phyloP scores from a whole-genome alignment of 208 protist species.

The Lotmaria passim region DNA sequence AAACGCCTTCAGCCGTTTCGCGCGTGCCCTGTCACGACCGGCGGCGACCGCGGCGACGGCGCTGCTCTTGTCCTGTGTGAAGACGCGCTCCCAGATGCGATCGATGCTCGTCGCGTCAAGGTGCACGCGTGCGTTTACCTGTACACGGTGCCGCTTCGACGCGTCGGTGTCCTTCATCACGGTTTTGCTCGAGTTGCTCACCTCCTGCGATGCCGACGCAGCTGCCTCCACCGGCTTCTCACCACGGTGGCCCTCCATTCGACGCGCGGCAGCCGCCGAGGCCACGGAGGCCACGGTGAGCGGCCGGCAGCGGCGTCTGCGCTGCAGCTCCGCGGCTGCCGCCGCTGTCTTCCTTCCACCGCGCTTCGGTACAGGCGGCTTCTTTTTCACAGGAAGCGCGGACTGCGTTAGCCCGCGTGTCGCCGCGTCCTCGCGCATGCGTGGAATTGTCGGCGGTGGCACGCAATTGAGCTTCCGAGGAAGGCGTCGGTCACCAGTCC shows the following conservation, averaged over 20 bases:
- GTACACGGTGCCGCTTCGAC: slow-evolving; percentile 30
- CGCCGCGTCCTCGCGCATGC: slow-evolving; percentile 38
- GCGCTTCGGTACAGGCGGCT: background rate
- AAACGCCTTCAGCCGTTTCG: slow-evolving; percentile 17
- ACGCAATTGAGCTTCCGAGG: slow-evolving; percentile 1
- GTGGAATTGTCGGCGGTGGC: slow-evolving; percentile 17
- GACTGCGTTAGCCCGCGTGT: slow-evolving; percentile 37
- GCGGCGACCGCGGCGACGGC: slow-evolving; percentile 7
- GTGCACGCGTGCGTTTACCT: slow-evolving; percentile 25
- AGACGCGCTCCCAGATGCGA: slow-evolving; percentile 33
- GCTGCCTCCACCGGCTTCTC: background rate
- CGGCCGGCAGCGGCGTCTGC: background rate
- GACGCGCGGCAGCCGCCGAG: background rate
- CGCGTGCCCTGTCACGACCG: background rate
- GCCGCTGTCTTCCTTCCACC: background rate
- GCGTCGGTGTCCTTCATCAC: slow-evolving; percentile 24
- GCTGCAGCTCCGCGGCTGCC: background rate
- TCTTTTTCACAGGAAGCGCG: slow-evolving; percentile 10
- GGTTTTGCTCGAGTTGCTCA: slow-evolving; percentile 1
- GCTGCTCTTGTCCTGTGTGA: slow-evolving; percentile 21
- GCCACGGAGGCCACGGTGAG: background rate
- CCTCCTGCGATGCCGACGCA: background rate
- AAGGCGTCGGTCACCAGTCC: background rate
- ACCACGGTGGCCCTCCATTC: background rate
- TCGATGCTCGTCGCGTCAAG: slow-evolving; percentile 36